These are phyloP conservation scores for Ramalina intermedia DNA, from an alignment of 495 filamentous ascomycete genomes.

Conservation along the genomic window DNA sequence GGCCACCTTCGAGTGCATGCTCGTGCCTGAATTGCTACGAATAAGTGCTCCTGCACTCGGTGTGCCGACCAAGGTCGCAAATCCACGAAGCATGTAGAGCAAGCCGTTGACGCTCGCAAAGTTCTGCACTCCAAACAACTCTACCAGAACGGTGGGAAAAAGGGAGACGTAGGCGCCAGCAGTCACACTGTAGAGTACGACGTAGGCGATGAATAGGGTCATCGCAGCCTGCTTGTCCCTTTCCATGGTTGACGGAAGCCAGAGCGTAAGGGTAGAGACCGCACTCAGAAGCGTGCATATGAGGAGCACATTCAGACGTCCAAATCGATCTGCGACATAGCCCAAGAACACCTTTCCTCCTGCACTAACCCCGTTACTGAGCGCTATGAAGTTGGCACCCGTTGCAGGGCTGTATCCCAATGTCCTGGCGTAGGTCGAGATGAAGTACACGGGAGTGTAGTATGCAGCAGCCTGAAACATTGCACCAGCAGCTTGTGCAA, in stretches of 20 bases:
- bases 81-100: slow-evolving; percentile 29
- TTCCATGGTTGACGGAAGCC: slow-evolving; percentile 24
- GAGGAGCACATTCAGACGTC: slow-evolving; percentile 26
- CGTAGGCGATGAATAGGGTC: slow-evolving; percentile 24
- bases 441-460: slow-evolving; percentile 28
- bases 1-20: neutral
- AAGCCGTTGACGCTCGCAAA: slow-evolving; percentile 29
- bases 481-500: slow-evolving; percentile 20
- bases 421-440: slow-evolving; percentile 23
- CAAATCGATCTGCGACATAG: slow-evolving; percentile 13
- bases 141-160: slow-evolving; percentile 27
- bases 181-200: slow-evolving; percentile 25
- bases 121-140: slow-evolving; percentile 29
- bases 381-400: slow-evolving; percentile 17
- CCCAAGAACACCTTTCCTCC: slow-evolving; percentile 16
- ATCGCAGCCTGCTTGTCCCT: slow-evolving; percentile 10
- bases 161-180: slow-evolving; percentile 29
- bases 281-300: slow-evolving; percentile 26
- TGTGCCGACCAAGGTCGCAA: slow-evolving; percentile 28
- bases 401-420: slow-evolving; percentile 25
- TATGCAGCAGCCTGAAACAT: slow-evolving; percentile 27
- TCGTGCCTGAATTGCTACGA: slow-evolving; percentile 7
- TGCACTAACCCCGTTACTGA: slow-evolving; percentile 16
- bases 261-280: slow-evolving; percentile 22
- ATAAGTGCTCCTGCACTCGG: slow-evolving; percentile 27